Base-by-base conservation (phyloP, 257 asterid species). In the Fraxinus excelsior region DNA sequence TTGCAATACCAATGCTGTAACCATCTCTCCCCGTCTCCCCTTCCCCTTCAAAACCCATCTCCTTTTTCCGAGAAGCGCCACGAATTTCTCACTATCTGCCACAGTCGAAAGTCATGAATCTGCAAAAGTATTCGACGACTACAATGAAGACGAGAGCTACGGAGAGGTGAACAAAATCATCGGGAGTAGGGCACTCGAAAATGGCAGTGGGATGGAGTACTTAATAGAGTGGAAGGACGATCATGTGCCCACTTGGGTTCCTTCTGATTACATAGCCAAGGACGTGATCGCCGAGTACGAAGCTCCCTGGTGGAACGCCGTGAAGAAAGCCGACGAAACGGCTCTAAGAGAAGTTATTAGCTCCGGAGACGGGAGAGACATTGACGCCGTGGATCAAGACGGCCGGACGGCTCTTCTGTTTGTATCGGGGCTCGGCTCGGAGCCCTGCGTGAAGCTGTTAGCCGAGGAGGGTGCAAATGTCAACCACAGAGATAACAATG, bases 291-390 rank as follows among this genome's bases (percentile, higher is more conserved):
- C 97, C 23, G 99, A 95, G 82, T 95, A 88, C 82, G 98, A 95
- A 62, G 88, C 96, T 1, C 92, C 97, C 14, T 95, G 98, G 99
- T 95, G 99, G 99, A 90, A 81, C 64, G 98, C 96, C 34, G 97
- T 91, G 37, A 90, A 87, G 81, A 93, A 95, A 76, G 89, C 91
- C 19, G 97, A 93, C 78, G 94, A 74, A 40, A 76, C 85, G 7
- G 90, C 90, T 0, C 80, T 95, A 23, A 44, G 56, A 76, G 51
- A 71, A 26, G 74, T 95, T 2, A 72, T 95, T 9, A 91, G 84
- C 2, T 78, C 90, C 60, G 82, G 74, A 64, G 92, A 88, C 79
- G 97, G 88, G 2, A 74, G 98, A 21, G 99, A 95, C 74, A 70
- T 87, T 13, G 91, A 95, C 80, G 94, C 96, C 58, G 96, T 95